Percentiles rank a stretch among this genome's conserved stretches.
phyloP scores from a whole-genome alignment of 139 green algal genomes.

The Auxenochlorella protothecoides region DNA sequence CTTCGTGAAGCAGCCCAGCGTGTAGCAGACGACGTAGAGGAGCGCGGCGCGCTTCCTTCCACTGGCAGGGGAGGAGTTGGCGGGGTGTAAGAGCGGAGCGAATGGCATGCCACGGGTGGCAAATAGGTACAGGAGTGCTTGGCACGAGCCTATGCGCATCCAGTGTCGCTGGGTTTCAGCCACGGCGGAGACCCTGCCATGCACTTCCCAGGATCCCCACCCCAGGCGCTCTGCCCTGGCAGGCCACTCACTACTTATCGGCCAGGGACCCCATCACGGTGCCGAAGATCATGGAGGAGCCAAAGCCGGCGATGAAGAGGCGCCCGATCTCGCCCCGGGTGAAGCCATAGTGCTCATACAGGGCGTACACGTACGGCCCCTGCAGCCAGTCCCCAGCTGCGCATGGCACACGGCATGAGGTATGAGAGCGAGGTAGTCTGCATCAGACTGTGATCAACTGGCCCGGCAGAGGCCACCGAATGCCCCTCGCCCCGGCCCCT shows the following conservation, averaged over 20 bases:
- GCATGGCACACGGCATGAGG: not conserved
- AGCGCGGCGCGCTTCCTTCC: slow-evolving; percentile 82
- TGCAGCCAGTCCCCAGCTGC: slow-evolving; percentile 97
- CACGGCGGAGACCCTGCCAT: too few relatives aligned
- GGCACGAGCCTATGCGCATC: too few relatives aligned
- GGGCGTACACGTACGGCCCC: slow-evolving; percentile 93
- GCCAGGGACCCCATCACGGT: slow-evolving; percentile 88
- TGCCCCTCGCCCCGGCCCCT: not conserved
- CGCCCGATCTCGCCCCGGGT: slow-evolving; percentile 74
- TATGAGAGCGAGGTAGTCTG: not conserved
- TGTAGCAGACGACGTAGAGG: slow-evolving; percentile 79
- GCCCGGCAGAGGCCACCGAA: not conserved
- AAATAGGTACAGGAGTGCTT: too few relatives aligned
- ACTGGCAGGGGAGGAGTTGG: slow-evolving; percentile 27
- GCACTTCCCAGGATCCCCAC: too few relatives aligned
- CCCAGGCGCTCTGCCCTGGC: not conserved
- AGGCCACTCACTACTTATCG: slow-evolving; percentile 67
- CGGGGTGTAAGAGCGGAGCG: too few relatives aligned
- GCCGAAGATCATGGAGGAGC: slow-evolving; percentile 91
- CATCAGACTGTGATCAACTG: not conserved
- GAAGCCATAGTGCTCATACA: slow-evolving; percentile 95
- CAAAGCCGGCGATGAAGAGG: slow-evolving; percentile 98
- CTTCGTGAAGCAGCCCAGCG: slow-evolving; percentile 88
- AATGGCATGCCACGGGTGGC: not conserved
- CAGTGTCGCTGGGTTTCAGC: too few relatives aligned